These are phyloP conservation scores for Protomyces inundatus DNA, from an alignment of 1,139 yeast species.

Conservation along the genomic window DNA sequence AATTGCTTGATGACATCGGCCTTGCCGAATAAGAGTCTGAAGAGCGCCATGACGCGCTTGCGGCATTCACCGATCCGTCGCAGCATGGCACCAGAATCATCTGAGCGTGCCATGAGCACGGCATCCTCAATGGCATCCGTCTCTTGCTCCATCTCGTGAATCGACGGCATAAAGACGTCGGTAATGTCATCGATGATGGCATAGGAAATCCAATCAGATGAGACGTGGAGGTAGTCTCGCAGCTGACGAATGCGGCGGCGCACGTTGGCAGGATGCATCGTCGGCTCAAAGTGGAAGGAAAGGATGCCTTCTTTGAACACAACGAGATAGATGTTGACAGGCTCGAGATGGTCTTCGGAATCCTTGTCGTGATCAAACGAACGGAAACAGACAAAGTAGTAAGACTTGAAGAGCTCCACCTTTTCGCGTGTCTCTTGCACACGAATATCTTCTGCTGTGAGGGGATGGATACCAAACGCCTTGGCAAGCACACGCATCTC, in stretches of 20 bases:
- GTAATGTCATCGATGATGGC: slow-evolving; percentile 91
- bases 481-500: slow-evolving; percentile 61
- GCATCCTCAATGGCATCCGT: slow-evolving; percentile 91
- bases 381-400: slow-evolving; percentile 78
- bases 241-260: slow-evolving; percentile 87
- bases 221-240: slow-evolving; percentile 77
- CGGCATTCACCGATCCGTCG: slow-evolving; percentile 82
- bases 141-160: slow-evolving; percentile 78
- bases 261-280: slow-evolving; percentile 77
- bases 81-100: slow-evolving; percentile 56
- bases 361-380: slow-evolving; percentile 72
- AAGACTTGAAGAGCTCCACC: slow-evolving; percentile 67
- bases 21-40: slow-evolving; percentile 85
- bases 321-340: slow-evolving; percentile 79
- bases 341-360: slow-evolving; percentile 76
- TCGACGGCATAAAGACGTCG: slow-evolving; percentile 88
- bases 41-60: slow-evolving; percentile 82
- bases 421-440: slow-evolving; percentile 84
- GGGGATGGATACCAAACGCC: slow-evolving; percentile 78
- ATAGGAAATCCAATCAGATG: slow-evolving; percentile 91
- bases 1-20: slow-evolving; percentile 97
- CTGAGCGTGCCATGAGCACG: slow-evolving; percentile 56
- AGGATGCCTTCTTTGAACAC: slow-evolving; percentile 80
- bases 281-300: slow-evolving; percentile 80
- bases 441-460: slow-evolving; percentile 72